Evolutionary conservation across 75 land plant genomes (phyloP), one percentile per base, ranked within the genome.

Genomic region (Sequoiadendron giganteum): DNA sequence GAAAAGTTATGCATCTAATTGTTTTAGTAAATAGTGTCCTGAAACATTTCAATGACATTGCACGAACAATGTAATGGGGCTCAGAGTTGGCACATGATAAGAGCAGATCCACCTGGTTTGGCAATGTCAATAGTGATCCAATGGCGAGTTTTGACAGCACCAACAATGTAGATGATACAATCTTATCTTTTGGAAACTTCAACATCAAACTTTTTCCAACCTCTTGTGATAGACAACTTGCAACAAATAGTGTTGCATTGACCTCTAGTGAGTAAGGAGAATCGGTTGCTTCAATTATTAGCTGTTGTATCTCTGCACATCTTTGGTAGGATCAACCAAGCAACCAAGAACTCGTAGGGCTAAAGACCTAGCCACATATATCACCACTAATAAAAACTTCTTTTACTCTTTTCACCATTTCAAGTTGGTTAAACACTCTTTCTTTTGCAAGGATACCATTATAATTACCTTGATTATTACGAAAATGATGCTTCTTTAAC

Each of bases 281-380:
- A 19, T 91, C 89, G 48, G 95, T 65, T 65, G 92, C 88, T 30
- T 92, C 87, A 18, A 96, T 86, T n/a, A 97, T 84, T 28, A 95
- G 65, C 43, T 88, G 90, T 16, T 94, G 94, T 75, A 96, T 87
- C 13, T 96, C 93, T 36, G 91, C 88, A 93, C 92, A 84, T 95
- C 96, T 68, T 88, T 90, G 16, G 92, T 94, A 87, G 96, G 89
- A 85, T 93, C 93, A 81, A 95, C 95, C 92, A 94, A 91, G 89
- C 99, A 97, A 32, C 98, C 99, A 93, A 96, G 88, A 52, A 93
- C 85, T 36, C 92, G 85, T 52, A 97, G 91, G 83, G 95, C 90
- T 87, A 96, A 78, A 14, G 91, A 90, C 84, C 93, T 94, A 11
- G 95, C 93, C 76, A 92, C 91, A 68, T n/a, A 83, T 85, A 91